These are phyloP conservation scores for Physcomitrellopsis africana DNA, from an alignment of 225 moss, liverwort and hornwort species.

Conservation along the genomic window DNA sequence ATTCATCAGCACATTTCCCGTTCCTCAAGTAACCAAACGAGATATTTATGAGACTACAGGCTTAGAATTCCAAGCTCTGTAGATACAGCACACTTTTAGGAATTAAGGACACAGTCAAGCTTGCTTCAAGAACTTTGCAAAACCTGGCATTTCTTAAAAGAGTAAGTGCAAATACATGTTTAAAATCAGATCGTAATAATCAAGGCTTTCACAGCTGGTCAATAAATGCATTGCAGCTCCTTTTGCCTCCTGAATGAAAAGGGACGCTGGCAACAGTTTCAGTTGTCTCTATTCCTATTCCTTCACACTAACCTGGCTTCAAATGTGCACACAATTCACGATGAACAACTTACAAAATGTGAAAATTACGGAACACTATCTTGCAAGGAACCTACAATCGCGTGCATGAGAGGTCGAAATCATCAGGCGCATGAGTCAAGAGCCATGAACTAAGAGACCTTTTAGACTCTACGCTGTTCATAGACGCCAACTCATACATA, in stretches of 20 bases:
- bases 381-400: slow-evolving; percentile 60
- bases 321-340: slow-evolving; percentile 19
- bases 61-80: no score
- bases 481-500: slow-evolving; percentile 98
- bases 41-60: no score
- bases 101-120: no score
- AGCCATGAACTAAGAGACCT: slow-evolving; percentile 92
- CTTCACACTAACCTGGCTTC: slow-evolving; percentile 13
- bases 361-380: slow-evolving; percentile 17
- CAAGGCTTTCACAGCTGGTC: slow-evolving; percentile 15
- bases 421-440: slow-evolving; percentile 89
- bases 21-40: no score
- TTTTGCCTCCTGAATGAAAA: neutral
- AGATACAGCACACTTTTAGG: no score
- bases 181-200: neutral
- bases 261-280: neutral
- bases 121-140: no score
- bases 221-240: neutral
- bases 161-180: no score
- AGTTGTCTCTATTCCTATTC: slow-evolving; percentile 10
- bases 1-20: no score
- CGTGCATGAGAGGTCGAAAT: slow-evolving; percentile 95
- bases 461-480: slow-evolving; percentile 95
- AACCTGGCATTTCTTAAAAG: no score
- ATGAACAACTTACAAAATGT: slow-evolving; percentile 18